Evolutionary conservation across 2,329 filamentous ascomycete genomes (phyloP).

Genomic region (Fusarium sterilihyphosum): DNA sequence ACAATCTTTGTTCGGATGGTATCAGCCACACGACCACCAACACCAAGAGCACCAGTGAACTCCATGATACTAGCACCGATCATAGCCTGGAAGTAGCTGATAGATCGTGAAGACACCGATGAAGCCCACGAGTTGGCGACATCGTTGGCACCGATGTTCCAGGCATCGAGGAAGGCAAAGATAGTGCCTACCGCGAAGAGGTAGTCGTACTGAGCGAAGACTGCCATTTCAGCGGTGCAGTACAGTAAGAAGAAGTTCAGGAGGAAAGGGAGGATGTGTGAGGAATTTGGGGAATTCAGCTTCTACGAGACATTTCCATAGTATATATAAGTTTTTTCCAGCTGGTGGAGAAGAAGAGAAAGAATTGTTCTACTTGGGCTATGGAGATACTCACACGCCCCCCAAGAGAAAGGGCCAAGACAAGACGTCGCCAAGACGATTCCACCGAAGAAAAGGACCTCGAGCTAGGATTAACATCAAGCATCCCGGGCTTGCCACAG

Average conservation of each 20-base stretch:
- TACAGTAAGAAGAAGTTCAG: background rate
- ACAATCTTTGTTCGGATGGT: conserved; percentile 71
- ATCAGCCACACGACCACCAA: conserved; percentile 68
- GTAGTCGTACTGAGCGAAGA: conserved; percentile 65
- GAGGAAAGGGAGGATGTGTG: background rate
- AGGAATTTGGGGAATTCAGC: conserved; percentile 8
- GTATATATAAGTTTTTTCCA: conserved; percentile 19
- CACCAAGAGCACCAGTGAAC: conserved; percentile 68
- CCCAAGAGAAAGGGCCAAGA: background rate
- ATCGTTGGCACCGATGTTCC: conserved; percentile 73
- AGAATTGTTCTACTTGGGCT: background rate
- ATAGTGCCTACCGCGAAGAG: conserved; percentile 71
- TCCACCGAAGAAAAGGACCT: background rate
- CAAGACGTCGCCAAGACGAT: conserved; percentile 24
- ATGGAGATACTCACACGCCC: conserved; percentile 16
- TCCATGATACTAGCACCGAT: conserved; percentile 67
- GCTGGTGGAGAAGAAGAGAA: conserved; percentile 1
- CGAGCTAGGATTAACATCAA: background rate
- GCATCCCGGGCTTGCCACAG: conserved; percentile 16
- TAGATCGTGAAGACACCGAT: conserved; percentile 74
- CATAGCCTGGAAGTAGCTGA: conserved; percentile 70
- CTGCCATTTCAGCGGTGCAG: conserved; percentile 34
- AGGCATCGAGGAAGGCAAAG: conserved; percentile 73
- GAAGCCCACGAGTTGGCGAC: conserved; percentile 82
- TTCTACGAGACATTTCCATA: conserved; percentile 2